These are phyloP conservation scores for Trapa bicornis DNA, from an alignment of 345 rosid species.

Conservation along the genomic window DNA sequence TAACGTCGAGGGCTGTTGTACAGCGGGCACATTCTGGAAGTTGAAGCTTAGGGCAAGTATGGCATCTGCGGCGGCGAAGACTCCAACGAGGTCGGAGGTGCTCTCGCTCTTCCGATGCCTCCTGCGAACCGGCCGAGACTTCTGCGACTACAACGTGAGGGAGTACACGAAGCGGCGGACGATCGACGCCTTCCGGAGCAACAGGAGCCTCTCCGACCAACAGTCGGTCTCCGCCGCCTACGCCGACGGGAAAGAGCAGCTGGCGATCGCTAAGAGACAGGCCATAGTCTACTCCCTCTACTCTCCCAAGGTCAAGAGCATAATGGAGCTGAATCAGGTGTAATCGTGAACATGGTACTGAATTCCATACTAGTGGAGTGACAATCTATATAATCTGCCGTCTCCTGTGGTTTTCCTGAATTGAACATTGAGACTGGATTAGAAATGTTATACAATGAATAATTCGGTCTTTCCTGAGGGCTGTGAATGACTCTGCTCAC, in stretches of 20 bases:
- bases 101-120: slow-evolving; percentile 49
- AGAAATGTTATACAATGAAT: too few relatives aligned
- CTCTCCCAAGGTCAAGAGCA: slow-evolving; percentile 60
- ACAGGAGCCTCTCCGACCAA: slow-evolving; percentile 35
- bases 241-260: slow-evolving; percentile 47
- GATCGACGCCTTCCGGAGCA: slow-evolving; percentile 52
- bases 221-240: slow-evolving; percentile 38
- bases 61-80: slow-evolving; percentile 10
- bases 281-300: slow-evolving; percentile 55
- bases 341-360: neutral
- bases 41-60: neutral
- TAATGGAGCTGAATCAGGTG: slow-evolving; percentile 48
- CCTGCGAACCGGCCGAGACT: slow-evolving; percentile 58
- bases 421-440: too few relatives aligned
- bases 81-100: slow-evolving; percentile 31
- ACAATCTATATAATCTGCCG: too few relatives aligned
- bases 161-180: slow-evolving; percentile 74
- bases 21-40: too few relatives aligned
- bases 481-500: too few relatives aligned
- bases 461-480: too few relatives aligned
- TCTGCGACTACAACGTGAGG: slow-evolving; percentile 64
- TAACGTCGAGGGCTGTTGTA: too few relatives aligned
- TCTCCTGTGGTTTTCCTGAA: too few relatives aligned
- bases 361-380: too few relatives aligned
- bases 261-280: slow-evolving; percentile 56